Evolutionary conservation across 1,139 yeast genomes (phyloP).

Genomic region (Yamadazyma dendronema): DNA sequence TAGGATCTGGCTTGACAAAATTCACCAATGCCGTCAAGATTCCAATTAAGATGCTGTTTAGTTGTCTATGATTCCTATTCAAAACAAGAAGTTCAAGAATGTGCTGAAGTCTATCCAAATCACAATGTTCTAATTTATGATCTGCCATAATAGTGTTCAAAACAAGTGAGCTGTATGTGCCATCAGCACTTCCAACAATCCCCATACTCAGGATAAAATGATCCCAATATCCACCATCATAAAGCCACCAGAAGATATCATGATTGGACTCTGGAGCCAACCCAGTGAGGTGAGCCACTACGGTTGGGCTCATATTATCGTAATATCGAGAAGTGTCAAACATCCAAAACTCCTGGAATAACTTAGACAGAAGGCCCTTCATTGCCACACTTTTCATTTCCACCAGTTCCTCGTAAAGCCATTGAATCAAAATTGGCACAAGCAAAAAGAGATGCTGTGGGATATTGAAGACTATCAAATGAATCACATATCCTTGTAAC

Average conservation of each 20-base stretch:
- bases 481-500: constrained; percentile 35
- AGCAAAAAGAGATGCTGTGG: constrained; percentile 27
- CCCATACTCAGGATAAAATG: constrained; percentile 19
- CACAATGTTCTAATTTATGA: constrained; percentile 5
- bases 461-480: constrained; percentile 36
- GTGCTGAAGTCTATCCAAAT: background rate
- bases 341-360: constrained; percentile 31
- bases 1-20: constrained; percentile 3
- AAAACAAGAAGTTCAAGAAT: constrained; percentile 6
- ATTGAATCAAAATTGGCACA: constrained; percentile 36
- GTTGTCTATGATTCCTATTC: constrained; percentile 24
- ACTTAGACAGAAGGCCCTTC: constrained; percentile 10
- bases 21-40: constrained; percentile 16
- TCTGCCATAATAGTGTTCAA: constrained; percentile 7
- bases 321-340: constrained; percentile 16
- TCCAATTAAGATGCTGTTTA: constrained; percentile 24
- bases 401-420: constrained; percentile 32
- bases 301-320: constrained; percentile 18
- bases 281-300: constrained; percentile 20
- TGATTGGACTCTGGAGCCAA: constrained; percentile 10
- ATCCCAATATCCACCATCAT: constrained; percentile 32
- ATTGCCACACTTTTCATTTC: constrained; percentile 2
- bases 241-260: constrained; percentile 28
- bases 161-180: constrained; percentile 12
- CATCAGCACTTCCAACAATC: constrained; percentile 4